These are phyloP conservation scores for Fusarium denticulatum DNA, from an alignment of 2,329 filamentous ascomycete species.

Conservation along the genomic window DNA sequence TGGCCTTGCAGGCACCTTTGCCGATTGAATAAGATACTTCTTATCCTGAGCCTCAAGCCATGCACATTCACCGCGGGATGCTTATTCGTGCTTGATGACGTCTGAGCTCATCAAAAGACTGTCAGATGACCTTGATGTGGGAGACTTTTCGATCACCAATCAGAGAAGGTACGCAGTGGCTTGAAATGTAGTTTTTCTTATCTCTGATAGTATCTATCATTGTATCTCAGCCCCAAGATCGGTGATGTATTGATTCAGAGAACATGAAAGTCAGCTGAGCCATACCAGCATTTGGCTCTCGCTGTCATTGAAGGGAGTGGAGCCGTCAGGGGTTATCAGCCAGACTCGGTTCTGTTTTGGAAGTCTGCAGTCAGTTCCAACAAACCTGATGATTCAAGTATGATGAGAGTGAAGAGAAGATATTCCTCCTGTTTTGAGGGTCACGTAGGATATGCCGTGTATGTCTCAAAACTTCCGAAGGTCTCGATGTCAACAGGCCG, in stretches of 20 bases:
- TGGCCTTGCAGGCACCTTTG: neutral
- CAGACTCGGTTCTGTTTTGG: neutral
- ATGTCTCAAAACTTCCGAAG: constrained; percentile 31
- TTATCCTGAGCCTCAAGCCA: neutral
- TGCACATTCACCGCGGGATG: neutral
- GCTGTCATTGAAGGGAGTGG: neutral
- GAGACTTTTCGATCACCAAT: neutral
- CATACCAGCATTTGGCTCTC: neutral
- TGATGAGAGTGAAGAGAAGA: neutral
- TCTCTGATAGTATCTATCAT: neutral
- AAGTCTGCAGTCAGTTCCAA: neutral
- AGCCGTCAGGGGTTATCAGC: neutral
- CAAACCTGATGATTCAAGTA: neutral
- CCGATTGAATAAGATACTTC: neutral
- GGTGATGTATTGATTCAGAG: neutral
- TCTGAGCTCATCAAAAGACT: constrained; percentile 5
- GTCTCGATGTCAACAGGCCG: constrained; percentile 12
- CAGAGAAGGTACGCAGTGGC: neutral
- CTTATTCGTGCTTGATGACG: constrained; percentile 3
- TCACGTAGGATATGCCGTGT: constrained; percentile 7
- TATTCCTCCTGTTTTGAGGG: neutral
- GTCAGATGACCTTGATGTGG: constrained; percentile 27
- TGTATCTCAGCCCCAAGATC: neutral
- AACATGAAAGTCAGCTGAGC: neutral
- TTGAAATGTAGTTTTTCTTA: neutral